phyloP scores from a whole-genome alignment of 805 yeast species.

The Suhomyces kilbournensis region DNA sequence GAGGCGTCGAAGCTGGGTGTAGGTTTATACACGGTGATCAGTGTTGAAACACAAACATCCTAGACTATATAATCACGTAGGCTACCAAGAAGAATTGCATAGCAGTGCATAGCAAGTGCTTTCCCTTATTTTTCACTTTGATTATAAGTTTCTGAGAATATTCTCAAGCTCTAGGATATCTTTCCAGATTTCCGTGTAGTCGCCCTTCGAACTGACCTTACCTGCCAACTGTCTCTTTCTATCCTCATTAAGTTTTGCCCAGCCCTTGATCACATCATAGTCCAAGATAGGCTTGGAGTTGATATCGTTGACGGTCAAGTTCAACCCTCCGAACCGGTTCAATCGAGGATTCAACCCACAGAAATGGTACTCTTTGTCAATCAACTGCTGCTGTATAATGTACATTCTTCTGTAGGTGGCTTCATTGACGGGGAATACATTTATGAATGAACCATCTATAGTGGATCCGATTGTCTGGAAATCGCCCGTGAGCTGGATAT shows the following conservation, averaged over 20 bases:
- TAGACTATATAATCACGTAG: no score
- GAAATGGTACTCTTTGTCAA: slow-evolving; percentile 68
- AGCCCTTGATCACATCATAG: slow-evolving; percentile 52
- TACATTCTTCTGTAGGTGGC: slow-evolving; percentile 74
- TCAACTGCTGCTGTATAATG: slow-evolving; percentile 81
- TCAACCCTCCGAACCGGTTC: slow-evolving; percentile 51
- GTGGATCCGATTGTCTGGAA: slow-evolving; percentile 70
- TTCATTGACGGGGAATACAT: slow-evolving; percentile 73
- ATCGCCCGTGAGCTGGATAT: slow-evolving; percentile 23
- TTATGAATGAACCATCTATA: slow-evolving; percentile 74
- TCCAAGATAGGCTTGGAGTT: slow-evolving; percentile 65
- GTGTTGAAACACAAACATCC: no score
- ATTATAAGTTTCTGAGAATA: slow-evolving; percentile 21
- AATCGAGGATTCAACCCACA: slow-evolving; percentile 81
- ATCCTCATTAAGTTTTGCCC: slow-evolving; percentile 54
- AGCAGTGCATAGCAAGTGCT: no score
- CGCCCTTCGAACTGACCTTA: slow-evolving; percentile 55
- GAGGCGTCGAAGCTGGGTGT: no score
- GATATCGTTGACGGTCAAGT: slow-evolving; percentile 31
- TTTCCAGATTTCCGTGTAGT: slow-evolving; percentile 61
- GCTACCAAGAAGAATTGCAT: no score
- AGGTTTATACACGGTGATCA: no score
- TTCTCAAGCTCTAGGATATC: slow-evolving; percentile 60
- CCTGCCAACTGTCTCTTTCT: slow-evolving; percentile 51
- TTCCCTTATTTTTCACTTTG: no score